Evolutionary conservation across 2,329 filamentous ascomycete species (phyloP), one percentile per base, ranked within the genome.

Genomic region (Purpureocillium takamizusanense): DNA sequence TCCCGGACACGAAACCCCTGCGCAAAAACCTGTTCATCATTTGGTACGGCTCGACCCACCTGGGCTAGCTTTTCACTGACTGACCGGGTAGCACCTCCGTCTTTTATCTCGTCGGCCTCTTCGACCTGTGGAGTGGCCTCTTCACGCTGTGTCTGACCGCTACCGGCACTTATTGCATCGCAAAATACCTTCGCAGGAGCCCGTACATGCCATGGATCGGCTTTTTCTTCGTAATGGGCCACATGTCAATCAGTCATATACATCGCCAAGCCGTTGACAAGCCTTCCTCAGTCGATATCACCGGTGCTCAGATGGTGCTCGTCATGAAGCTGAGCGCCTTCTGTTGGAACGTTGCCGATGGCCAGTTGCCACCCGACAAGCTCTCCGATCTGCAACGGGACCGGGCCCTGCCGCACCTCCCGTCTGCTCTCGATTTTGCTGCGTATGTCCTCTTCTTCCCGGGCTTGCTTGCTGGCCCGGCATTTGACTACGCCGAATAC

Each of bases 281-380:
- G 44, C 76, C 85, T 0, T 70, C 75, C 30, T 62, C 66, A 2
- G 71, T 95, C 42, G 92, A 98, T 58, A 89, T 98, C 49, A 95
- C 90, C 1, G 89, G 84, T 31, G 88, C 90, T 1, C 92, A 98
- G 61, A 98, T 98, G 92, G 92, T 98, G 27, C 66, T 97, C 50
- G 82, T 97, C 46, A 98, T 98, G 87, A 98, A 98, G 62, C 77
- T 98, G 28, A 87, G 81, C 16, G 85, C 90, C 5, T 98, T 98
- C 56, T 94, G 87, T 66, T 98, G 92, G 92, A 97, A 97, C 56
- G 82, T 97, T 8, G 88, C 92, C 52, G 92, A 98, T 59, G 94
- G 92, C 15, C 79, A 82, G 42, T 71, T 94, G 15, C 80, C 86
- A 3, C 78, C 83, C 14, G 73, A 82, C 32, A 78, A 89, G 41